A percentile compares a stretch with the other conserved stretches of the same genome.
phyloP scores from a whole-genome alignment of 768 basidiomycete species.

The Tylopilus balloui region DNA sequence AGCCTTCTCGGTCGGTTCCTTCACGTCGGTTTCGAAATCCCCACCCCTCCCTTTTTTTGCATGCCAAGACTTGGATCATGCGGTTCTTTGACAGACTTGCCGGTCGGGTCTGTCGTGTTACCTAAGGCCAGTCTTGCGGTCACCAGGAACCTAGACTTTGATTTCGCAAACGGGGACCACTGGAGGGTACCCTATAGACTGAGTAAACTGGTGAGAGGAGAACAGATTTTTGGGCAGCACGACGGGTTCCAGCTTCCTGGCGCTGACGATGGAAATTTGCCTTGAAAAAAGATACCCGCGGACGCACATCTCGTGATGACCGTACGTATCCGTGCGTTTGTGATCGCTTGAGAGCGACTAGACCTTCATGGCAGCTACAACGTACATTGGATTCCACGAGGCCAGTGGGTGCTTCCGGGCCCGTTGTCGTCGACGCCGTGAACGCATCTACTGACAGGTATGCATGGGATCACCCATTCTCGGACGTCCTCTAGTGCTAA shows the following conservation, averaged over 20 bases:
- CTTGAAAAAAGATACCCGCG: constrained; percentile 50
- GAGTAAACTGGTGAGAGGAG: constrained; percentile 53
- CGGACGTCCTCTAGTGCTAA: constrained; percentile 6
- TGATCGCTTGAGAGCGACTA: neutral
- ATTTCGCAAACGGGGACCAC: constrained; percentile 49
- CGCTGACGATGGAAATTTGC: neutral
- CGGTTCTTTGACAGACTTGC: constrained; percentile 61
- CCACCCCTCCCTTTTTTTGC: neutral
- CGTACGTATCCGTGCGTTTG: constrained; percentile 34
- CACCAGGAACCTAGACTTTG: constrained; percentile 71
- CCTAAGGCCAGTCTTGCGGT: constrained; percentile 66
- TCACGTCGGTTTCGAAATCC: neutral
- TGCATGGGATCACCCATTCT: constrained; percentile 2
- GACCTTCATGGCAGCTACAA: constrained; percentile 38
- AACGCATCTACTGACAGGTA: constrained; percentile 86
- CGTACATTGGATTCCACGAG: constrained; percentile 42
- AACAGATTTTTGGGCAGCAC: neutral
- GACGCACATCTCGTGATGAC: constrained; percentile 49
- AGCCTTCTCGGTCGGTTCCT: neutral
- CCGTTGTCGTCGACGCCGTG: constrained; percentile 41
- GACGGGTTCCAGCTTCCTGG: too few species aligned
- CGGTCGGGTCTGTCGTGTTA: constrained; percentile 73
- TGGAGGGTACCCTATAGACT: constrained; percentile 53
- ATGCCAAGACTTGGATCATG: constrained; percentile 85
- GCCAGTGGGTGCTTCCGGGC: constrained; percentile 34